Conservation (phyloP, 768 basidiomycete species). For the Mycena epipterygia region DNA sequence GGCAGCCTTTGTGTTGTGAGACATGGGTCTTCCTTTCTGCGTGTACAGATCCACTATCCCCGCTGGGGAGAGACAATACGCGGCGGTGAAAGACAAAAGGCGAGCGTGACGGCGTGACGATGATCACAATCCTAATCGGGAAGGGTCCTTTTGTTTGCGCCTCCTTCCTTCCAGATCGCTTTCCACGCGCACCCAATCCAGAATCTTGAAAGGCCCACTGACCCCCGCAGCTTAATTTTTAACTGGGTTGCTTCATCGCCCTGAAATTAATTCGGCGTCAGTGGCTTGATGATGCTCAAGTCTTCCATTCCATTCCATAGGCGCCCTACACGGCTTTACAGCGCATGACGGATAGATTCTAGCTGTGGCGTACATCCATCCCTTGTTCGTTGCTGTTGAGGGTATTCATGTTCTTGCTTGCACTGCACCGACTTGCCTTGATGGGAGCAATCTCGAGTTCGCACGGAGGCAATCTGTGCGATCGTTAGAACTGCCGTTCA, state of each 20-base stretch:
- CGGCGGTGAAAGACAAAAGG: constrained; percentile 9
- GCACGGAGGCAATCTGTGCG: neutral
- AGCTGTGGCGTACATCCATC: constrained; percentile 3
- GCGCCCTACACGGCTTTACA: constrained; percentile 10
- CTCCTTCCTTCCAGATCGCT: constrained; percentile 2
- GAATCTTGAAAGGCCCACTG: constrained; percentile 4
- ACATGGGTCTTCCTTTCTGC: constrained; percentile 12
- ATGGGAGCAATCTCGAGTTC: neutral
- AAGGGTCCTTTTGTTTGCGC: too few relatives aligned
- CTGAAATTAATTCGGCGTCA: constrained; percentile 5
- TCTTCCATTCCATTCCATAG: constrained; percentile 11
- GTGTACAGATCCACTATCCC: neutral
- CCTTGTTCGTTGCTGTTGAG: neutral
- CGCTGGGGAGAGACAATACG: constrained; percentile 18
- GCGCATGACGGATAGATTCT: neutral
- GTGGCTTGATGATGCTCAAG: neutral
- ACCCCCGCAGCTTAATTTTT: constrained; percentile 8
- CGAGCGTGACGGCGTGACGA: neutral
- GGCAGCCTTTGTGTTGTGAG: constrained; percentile 20
- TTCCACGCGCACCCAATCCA: constrained; percentile 16
- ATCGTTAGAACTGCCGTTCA: neutral
- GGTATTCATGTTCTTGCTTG: neutral
- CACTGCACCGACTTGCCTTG: neutral
- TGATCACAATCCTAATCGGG: constrained; percentile 15
- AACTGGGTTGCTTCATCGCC: neutral